A percentile compares a stretch with the other conserved stretches of the same genome.
These are phyloP conservation scores for Vitis hybrid DNA, from an alignment of 177 flowering plant species.

Conservation along the genomic window DNA sequence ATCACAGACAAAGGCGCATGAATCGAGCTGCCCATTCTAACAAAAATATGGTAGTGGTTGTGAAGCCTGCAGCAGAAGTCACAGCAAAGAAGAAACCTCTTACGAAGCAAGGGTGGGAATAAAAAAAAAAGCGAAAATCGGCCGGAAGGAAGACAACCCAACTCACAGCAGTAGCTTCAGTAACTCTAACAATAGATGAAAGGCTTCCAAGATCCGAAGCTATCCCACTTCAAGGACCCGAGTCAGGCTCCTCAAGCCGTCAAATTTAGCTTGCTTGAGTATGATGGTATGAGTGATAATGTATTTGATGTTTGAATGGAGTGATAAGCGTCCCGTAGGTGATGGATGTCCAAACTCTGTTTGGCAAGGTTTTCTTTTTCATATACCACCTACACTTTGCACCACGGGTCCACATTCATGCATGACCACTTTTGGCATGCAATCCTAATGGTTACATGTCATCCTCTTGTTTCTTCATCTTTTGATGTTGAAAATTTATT, in stretches of 20 bases:
- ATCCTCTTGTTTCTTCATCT: no score
- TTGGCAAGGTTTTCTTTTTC: no score
- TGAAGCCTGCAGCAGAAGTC: no score
- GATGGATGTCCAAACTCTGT: conserved; percentile 1
- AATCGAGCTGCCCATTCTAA: no score
- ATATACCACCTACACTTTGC: no score
- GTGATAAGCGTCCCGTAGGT: conserved; percentile 17
- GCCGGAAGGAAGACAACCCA: conserved; percentile 13
- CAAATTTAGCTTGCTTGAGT: conserved; percentile 57
- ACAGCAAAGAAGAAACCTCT: no score
- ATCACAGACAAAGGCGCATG: no score
- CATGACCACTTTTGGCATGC: no score
- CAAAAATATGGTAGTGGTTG: no score
- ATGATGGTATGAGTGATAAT: conserved; percentile 53
- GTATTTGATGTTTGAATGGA: conserved; percentile 31
- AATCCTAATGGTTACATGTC: no score
- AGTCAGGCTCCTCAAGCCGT: conserved; percentile 37
- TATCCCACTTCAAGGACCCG: conserved; percentile 37
- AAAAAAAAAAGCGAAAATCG: conserved; percentile 12
- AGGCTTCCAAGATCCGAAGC: conserved; percentile 61
- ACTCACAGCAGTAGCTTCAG: conserved; percentile 21
- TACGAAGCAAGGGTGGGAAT: neutral
- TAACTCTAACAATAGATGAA: conserved; percentile 50
- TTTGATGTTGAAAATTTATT: no score
- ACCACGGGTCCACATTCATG: no score